Evolutionary conservation across 805 yeast genomes (phyloP).

Genomic region (Tetrapisispora pingtungensis): DNA sequence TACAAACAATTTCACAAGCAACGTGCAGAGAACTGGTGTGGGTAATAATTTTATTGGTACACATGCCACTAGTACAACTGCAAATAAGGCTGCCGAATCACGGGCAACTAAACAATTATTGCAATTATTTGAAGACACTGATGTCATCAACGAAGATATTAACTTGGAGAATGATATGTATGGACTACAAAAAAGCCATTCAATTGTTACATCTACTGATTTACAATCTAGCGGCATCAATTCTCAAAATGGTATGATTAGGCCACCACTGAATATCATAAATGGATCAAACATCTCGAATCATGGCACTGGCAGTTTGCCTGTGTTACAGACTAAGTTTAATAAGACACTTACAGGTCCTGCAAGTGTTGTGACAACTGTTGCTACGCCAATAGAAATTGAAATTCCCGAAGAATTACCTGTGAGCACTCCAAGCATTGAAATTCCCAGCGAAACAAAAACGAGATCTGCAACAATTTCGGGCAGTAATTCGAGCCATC

Average conservation of each 20-base stretch:
- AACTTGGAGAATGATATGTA: constrained; percentile 12
- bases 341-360: constrained; percentile 16
- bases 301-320: constrained; percentile 24
- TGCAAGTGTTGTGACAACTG: constrained; percentile 28
- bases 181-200: not conserved
- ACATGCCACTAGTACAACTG: constrained; percentile 6
- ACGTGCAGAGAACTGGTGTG: constrained; percentile 7
- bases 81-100: constrained; percentile 2
- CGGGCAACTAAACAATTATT: constrained; percentile 62
- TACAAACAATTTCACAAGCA: constrained; percentile 13
- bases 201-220: not conserved
- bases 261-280: constrained; percentile 1
- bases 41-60: constrained; percentile 26
- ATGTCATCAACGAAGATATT: constrained; percentile 19
- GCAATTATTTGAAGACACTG: constrained; percentile 54
- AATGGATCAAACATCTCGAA: constrained; percentile 10
- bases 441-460: constrained; percentile 31
- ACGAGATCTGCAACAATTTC: constrained; percentile 29
- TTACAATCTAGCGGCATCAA: not conserved
- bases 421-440: constrained; percentile 16
- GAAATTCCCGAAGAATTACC: constrained; percentile 51
- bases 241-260: not conserved
- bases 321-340: constrained; percentile 23
- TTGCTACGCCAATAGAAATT: constrained; percentile 49
- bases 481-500: constrained; percentile 5